Conservation (phyloP, 2,329 filamentous ascomycete species). For the Exophiala oligosperma region DNA sequence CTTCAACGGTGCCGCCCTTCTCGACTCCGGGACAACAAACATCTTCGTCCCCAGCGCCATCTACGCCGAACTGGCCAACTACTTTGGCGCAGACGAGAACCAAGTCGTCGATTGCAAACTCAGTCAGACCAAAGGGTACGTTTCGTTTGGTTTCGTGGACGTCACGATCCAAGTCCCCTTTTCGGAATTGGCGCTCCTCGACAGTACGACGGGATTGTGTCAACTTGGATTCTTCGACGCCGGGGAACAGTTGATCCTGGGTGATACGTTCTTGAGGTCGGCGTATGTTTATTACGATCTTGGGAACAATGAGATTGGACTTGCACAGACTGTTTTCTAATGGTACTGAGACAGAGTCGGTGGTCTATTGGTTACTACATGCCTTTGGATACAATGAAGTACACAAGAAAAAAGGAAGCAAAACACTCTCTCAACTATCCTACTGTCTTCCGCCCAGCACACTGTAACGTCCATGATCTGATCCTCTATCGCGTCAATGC, state of each 20-base stretch:
- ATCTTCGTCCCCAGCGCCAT: constrained; percentile 66
- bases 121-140: constrained; percentile 27
- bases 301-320: constrained; percentile 67
- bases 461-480: constrained; percentile 27
- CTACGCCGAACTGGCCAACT: constrained; percentile 52
- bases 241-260: constrained; percentile 53
- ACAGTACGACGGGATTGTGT: too few relatives aligned
- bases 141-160: neutral
- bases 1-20: constrained; percentile 51
- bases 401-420: too few relatives aligned
- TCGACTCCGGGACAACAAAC: constrained; percentile 72
- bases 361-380: too few relatives aligned
- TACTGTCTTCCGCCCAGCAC: too few relatives aligned
- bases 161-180: neutral
- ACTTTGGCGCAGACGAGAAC: too few relatives aligned
- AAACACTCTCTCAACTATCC: too few relatives aligned
- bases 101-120: constrained; percentile 18
- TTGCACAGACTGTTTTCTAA: constrained; percentile 52
- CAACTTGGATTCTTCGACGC: neutral
- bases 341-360: too few relatives aligned
- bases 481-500: too few relatives aligned
- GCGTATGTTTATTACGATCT: constrained; percentile 76
- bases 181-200: neutral
- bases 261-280: constrained; percentile 73
- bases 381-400: too few relatives aligned